phyloP scores from a whole-genome alignment of 192 early-diverging fungal species.

The Oehlia diaphana region DNA sequence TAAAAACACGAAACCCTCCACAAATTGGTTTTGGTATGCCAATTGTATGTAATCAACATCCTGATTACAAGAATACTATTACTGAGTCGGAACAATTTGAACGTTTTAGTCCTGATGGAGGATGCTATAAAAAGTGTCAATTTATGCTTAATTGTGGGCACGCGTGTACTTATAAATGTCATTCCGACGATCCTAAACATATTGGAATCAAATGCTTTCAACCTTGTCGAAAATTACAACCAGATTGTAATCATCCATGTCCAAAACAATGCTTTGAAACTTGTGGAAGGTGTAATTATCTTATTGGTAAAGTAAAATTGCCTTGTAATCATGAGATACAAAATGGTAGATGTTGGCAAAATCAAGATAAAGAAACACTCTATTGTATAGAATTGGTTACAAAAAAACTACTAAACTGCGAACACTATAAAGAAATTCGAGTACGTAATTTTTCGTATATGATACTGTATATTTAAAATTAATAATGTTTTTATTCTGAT shows the following conservation, averaged over 20 bases:
- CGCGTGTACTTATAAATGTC: conserved; percentile 38
- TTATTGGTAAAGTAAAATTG: not conserved
- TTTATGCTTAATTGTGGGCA: conserved; percentile 52
- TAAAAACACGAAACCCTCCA: conserved; percentile 26
- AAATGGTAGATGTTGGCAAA: too few species aligned
- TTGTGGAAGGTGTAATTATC: conserved; percentile 44
- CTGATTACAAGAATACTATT: conserved; percentile 35
- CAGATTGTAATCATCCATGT: conserved; percentile 48
- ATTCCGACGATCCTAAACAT: conserved; percentile 36
- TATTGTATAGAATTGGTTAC: conserved; percentile 29
- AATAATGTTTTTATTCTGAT: too few species aligned
- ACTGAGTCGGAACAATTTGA: conserved; percentile 31
- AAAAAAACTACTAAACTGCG: conserved; percentile 38
- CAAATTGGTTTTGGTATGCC: conserved; percentile 44
- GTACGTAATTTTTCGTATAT: not conserved
- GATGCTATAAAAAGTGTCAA: conserved; percentile 46
- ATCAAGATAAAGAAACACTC: conserved; percentile 8
- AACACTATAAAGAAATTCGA: conserved; percentile 33
- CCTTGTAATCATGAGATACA: too few species aligned
- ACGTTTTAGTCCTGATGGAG: conserved; percentile 52
- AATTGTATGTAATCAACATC: conserved; percentile 50
- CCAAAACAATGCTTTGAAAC: conserved; percentile 43
- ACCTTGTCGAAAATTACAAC: conserved; percentile 42
- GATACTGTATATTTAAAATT: too few species aligned
- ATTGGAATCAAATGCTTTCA: conserved; percentile 40